These are phyloP conservation scores for Neurospora crassa DNA, from an alignment of 2,329 filamentous ascomycete species.

Conservation along the genomic window DNA sequence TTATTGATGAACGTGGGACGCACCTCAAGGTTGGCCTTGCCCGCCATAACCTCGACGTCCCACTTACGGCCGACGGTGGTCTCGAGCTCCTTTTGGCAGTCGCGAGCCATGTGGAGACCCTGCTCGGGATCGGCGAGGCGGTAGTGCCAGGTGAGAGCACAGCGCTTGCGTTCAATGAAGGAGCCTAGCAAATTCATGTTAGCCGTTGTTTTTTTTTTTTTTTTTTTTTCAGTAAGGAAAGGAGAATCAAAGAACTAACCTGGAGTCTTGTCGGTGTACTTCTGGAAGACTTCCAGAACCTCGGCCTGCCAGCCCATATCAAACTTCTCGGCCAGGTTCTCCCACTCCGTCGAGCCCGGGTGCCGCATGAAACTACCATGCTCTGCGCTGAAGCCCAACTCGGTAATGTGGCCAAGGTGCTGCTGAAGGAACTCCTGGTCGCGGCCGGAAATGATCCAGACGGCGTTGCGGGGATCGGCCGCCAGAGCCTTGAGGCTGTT, in stretches of 20 bases:
- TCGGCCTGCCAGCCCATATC: slow-evolving; percentile 92
- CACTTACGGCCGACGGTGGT: slow-evolving; percentile 65
- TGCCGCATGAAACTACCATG: slow-evolving; percentile 92
- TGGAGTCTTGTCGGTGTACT: slow-evolving; percentile 77
- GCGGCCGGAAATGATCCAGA: slow-evolving; percentile 98
- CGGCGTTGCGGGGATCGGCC: slow-evolving; percentile 68
- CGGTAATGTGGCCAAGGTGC: slow-evolving; percentile 82
- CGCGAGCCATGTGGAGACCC: slow-evolving; percentile 66
- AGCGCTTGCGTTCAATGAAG: slow-evolving; percentile 89
- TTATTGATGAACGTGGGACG: slow-evolving; percentile 98
- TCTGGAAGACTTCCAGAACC: slow-evolving; percentile 74
- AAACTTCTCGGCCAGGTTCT: slow-evolving; percentile 75
- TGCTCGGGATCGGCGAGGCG: slow-evolving; percentile 81
- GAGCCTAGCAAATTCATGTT: slow-evolving; percentile 45
- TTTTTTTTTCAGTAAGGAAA: not conserved
- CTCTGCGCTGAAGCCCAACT: slow-evolving; percentile 90
- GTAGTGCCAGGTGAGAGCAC: slow-evolving; percentile 96
- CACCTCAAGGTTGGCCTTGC: slow-evolving; percentile 94
- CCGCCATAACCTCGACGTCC: slow-evolving; percentile 93
- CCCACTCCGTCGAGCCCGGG: slow-evolving; percentile 69
- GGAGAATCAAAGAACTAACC: slow-evolving; percentile 40
- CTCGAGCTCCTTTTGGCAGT: slow-evolving; percentile 76
- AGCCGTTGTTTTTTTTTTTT: slow-evolving; percentile 9
- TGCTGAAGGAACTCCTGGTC: slow-evolving; percentile 87
- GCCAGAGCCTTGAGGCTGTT: slow-evolving; percentile 71